phyloP scores from a whole-genome alignment of 23 red algal species.

The Cyanidium caldarium region DNA sequence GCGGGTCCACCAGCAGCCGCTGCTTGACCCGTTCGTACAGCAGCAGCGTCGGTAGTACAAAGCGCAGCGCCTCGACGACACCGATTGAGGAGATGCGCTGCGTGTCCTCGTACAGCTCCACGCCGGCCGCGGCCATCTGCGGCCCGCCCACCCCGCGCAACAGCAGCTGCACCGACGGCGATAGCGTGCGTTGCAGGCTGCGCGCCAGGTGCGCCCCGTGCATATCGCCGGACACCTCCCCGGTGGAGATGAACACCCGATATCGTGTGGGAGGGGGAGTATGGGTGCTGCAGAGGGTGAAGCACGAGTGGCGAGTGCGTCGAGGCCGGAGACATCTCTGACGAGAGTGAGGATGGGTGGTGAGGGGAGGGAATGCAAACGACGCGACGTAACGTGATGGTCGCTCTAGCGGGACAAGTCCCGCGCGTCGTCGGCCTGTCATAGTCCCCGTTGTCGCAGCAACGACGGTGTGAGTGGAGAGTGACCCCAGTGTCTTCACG shows the following conservation, averaged over 20 bases:
- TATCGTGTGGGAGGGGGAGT: background rate
- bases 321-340: background rate
- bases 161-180: background rate
- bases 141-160: conserved; percentile 12
- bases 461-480: too few relatives aligned
- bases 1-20: conserved; percentile 6
- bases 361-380: background rate
- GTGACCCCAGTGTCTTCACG: too few relatives aligned
- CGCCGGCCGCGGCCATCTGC: background rate
- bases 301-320: background rate
- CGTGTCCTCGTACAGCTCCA: conserved; percentile 10
- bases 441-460: background rate
- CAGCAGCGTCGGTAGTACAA: background rate
- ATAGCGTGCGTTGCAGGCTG: background rate
- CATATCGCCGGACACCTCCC: conserved; percentile 17
- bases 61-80: conserved; percentile 6
- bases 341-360: background rate
- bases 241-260: conserved; percentile 14
- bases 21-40: background rate
- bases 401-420: background rate
- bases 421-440: background rate
- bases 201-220: conserved; percentile 8
- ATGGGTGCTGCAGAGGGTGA: background rate
- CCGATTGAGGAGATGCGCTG: conserved; percentile 13
- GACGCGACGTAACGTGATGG: background rate